These are phyloP conservation scores for Cryphonectria parasitica DNA, from an alignment of 2,329 filamentous ascomycete genomes.

Conservation along the genomic window DNA sequence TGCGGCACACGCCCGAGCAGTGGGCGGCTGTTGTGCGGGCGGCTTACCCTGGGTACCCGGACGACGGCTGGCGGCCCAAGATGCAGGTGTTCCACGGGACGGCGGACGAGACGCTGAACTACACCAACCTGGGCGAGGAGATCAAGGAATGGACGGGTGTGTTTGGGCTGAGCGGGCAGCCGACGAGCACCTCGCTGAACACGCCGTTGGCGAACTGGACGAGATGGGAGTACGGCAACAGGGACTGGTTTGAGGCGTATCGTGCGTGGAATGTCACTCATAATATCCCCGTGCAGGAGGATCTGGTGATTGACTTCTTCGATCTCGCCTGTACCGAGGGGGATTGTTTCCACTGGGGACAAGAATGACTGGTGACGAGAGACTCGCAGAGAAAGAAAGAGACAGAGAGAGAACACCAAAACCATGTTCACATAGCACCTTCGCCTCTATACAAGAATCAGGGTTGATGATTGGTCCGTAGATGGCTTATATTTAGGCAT, in stretches of 20 bases:
- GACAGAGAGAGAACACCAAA: too few relatives aligned
- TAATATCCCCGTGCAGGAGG: conserved; percentile 45
- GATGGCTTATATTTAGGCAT: too few relatives aligned
- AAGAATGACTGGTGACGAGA: conserved; percentile 31
- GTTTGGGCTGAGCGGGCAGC: conserved; percentile 38
- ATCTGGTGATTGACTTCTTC: conserved; percentile 43
- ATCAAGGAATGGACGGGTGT: conserved; percentile 57
- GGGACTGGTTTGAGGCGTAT: conserved; percentile 45
- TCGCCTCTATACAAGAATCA: too few relatives aligned
- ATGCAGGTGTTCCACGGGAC: conserved; percentile 63
- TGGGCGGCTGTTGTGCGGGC: conserved; percentile 43
- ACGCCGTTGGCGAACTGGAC: conserved; percentile 44
- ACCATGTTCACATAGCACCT: too few relatives aligned
- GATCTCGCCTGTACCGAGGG: conserved; percentile 39
- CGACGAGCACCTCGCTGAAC: conserved; percentile 36
- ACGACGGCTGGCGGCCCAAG: conserved; percentile 51
- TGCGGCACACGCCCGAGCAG: conserved; percentile 40
- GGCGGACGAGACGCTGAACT: conserved; percentile 53
- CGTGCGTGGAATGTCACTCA: conserved; percentile 44
- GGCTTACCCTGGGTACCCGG: conserved; percentile 53
- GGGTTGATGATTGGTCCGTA: too few relatives aligned
- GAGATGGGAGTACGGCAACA: conserved; percentile 41
- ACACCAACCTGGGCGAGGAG: conserved; percentile 57
- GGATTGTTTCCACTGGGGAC: conserved; percentile 44
- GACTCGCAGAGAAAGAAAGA: too few relatives aligned